Evolutionary conservation across 257 asterid genomes (phyloP), one percentile per base, ranked within the genome.

Genomic region (Agastache rugosa): DNA sequence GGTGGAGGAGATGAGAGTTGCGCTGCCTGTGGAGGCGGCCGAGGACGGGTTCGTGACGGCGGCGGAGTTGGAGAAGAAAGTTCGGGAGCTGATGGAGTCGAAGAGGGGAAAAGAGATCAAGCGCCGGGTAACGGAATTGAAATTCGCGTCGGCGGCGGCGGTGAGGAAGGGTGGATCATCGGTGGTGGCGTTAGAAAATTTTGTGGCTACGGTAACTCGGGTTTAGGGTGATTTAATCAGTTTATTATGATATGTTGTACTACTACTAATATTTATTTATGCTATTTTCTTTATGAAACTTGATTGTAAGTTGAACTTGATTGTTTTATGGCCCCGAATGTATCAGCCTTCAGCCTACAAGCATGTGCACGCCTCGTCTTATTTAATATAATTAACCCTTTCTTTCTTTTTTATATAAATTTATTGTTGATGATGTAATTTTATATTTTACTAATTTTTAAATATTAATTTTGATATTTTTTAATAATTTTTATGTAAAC

Each of bases 31-130:
- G 47, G 58, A 39, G 16, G 37, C 11, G 31, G 42, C 41, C 35
- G 75, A 62, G 61, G 81, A 65, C 1, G 91, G 90, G 37, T 74
- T 78, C 2, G 94, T 88, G 73, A 58, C 65, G 63, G 87, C 91
- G 22, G 80, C 14, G 0, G 90, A 83, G 80, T 37, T 88, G 67
- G 89, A 85, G 78, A 75, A 75, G 56, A 81, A 86, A 48, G 78
- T 86, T 0, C 67, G 66, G 37, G 88, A 81, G 59, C 34, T 88
- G 77, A 83, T 84, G 89, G 83, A 82, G 0, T 73, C 84, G 11
- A 63, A 58, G 69, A 51, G 5, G 11, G 92, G 87, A 14, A 64
- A 41, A 8, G 39, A 23, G 2, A 54, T 87, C 5, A 74, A 86
- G 53, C 67, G 69, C 3, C 69, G 79, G 6, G 63, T 62, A 0